These are phyloP conservation scores for Trametes sanguinea DNA, from an alignment of 768 basidiomycete genomes.

Conservation along the genomic window DNA sequence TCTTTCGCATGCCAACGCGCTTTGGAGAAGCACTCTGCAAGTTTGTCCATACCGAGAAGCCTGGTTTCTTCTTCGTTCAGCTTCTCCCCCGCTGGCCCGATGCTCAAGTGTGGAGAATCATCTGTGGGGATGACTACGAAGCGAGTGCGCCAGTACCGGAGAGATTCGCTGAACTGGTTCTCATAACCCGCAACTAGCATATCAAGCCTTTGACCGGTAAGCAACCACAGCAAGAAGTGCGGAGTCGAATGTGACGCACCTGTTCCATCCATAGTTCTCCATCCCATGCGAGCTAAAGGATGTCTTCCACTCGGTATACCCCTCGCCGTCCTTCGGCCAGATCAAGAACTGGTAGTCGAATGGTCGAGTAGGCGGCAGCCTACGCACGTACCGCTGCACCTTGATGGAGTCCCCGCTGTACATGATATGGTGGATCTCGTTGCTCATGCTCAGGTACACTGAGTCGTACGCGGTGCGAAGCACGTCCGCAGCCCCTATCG, in stretches of 20 bases:
- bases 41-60: constrained; percentile 86
- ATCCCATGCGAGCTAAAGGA: constrained; percentile 77
- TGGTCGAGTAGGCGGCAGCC: constrained; percentile 61
- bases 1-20: constrained; percentile 76
- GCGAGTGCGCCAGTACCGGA: constrained; percentile 92
- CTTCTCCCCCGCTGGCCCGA: constrained; percentile 67
- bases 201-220: constrained; percentile 55
- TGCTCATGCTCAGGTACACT: constrained; percentile 91
- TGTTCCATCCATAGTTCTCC: constrained; percentile 86
- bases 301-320: constrained; percentile 79
- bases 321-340: constrained; percentile 89
- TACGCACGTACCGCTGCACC: constrained; percentile 81
- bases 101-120: constrained; percentile 58
- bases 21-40: constrained; percentile 85
- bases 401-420: constrained; percentile 92
- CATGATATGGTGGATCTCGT: constrained; percentile 91
- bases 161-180: constrained; percentile 74
- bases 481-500: constrained; percentile 66
- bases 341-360: constrained; percentile 87
- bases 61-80: constrained; percentile 87
- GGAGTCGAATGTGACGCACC: constrained; percentile 44
- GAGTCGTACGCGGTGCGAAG: constrained; percentile 62
- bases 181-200: constrained; percentile 87
- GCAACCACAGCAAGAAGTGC: background rate
- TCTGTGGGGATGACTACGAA: constrained; percentile 90